These are phyloP conservation scores for Coccomyxa sp. DNA, from an alignment of 139 green algal genomes.

Conservation along the genomic window DNA sequence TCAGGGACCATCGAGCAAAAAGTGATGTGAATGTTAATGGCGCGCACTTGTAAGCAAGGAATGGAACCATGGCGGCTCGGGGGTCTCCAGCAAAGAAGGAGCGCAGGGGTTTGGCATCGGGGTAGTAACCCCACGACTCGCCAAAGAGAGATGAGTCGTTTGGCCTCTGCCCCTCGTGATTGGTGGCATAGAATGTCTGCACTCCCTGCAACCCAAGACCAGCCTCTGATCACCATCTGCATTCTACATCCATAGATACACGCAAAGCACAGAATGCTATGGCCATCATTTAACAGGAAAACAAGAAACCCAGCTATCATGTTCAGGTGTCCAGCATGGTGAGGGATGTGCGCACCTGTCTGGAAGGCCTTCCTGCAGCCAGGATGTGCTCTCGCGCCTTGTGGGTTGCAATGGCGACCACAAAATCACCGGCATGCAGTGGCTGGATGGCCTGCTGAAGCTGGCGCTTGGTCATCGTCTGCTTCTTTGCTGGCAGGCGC, in stretches of 20 bases:
- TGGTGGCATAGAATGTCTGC: constrained; percentile 11
- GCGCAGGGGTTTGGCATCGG: constrained; percentile 13
- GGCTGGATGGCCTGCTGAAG: too few species aligned
- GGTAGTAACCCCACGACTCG: constrained; percentile 22
- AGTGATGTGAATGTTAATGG: background rate
- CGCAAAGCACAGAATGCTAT: too few species aligned
- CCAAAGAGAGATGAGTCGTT: background rate
- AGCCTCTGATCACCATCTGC: background rate
- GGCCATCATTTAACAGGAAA: too few species aligned
- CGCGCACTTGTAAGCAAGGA: constrained; percentile 22
- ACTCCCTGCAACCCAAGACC: background rate
- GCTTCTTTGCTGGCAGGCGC: too few species aligned
- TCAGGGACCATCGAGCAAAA: background rate
- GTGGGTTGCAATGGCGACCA: constrained; percentile 7
- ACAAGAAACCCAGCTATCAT: too few species aligned
- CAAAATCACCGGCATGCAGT: constrained; percentile 4
- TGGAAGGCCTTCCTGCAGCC: background rate
- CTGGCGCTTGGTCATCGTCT: too few species aligned
- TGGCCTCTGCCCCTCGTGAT: background rate
- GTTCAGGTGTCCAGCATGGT: too few species aligned
- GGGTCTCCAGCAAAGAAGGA: constrained; percentile 25
- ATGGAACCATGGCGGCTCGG: constrained; percentile 27
- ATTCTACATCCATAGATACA: background rate
- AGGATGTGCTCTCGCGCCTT: background rate
- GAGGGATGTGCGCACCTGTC: background rate